These are phyloP conservation scores for Eucalyptus globulus DNA, from an alignment of 345 rosid species.

Conservation along the genomic window DNA sequence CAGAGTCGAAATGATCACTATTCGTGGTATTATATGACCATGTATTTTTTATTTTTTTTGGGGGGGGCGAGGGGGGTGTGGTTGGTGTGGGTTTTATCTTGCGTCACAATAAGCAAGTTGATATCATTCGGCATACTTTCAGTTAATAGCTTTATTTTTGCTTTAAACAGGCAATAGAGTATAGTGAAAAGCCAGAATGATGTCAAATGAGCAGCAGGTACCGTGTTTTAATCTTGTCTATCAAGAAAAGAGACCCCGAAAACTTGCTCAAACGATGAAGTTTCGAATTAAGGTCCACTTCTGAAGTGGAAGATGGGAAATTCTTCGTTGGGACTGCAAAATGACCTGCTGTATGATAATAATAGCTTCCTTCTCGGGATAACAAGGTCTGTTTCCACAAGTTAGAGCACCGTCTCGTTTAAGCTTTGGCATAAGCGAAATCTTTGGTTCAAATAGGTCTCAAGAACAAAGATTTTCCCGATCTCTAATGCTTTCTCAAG, in stretches of 20 bases:
- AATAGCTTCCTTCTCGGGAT: not conserved
- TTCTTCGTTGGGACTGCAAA: not conserved
- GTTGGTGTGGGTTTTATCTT: not conserved
- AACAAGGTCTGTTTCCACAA: not conserved
- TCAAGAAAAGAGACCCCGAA: not conserved
- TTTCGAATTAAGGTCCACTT: not conserved
- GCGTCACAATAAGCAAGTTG: not conserved
- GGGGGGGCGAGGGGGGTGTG: fast-evolving
- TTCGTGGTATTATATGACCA: not conserved
- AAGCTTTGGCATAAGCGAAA: not conserved
- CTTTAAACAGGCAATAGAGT: not conserved
- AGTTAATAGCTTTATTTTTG: not conserved
- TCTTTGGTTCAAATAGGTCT: not conserved
- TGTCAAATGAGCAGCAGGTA: not conserved
- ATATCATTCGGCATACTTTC: not conserved
- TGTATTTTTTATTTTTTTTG: not conserved
- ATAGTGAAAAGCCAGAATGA: not conserved
- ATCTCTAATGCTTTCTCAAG: not conserved
- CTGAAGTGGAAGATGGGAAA: not conserved
- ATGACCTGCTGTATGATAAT: not conserved
- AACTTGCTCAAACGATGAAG: not conserved
- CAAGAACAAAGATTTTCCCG: not conserved
- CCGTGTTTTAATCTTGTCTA: not conserved
- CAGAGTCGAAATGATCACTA: not conserved
- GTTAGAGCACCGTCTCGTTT: not conserved